These are phyloP conservation scores for Aschersonia sp. DNA, from an alignment of 2,329 filamentous ascomycete genomes.

Conservation along the genomic window DNA sequence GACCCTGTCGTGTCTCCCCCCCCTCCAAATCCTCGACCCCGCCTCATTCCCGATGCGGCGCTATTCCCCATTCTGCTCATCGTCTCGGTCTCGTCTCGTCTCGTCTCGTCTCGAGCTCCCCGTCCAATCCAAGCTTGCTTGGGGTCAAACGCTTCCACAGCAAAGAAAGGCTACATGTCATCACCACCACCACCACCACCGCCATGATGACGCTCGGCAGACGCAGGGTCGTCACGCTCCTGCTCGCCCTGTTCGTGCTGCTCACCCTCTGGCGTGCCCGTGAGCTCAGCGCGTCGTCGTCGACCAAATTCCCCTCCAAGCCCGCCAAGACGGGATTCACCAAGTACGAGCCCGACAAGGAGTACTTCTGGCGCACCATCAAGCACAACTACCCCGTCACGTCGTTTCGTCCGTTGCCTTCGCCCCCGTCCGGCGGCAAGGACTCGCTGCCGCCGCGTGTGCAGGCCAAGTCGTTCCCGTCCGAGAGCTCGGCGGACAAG, in stretches of 20 bases:
- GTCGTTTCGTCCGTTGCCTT: constrained; percentile 4
- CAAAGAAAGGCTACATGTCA: too few relatives aligned
- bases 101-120: too few relatives aligned
- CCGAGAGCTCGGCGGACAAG: constrained; percentile 7
- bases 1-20: neutral
- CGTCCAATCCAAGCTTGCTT: too few relatives aligned
- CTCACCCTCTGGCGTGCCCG: constrained; percentile 4
- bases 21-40: neutral
- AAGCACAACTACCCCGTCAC: constrained; percentile 7
- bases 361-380: constrained; percentile 10
- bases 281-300: constrained; percentile 1
- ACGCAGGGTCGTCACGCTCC: constrained; percentile 2
- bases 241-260: constrained; percentile 2
- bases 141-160: too few relatives aligned
- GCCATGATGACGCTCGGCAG: constrained; percentile 4
- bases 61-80: neutral
- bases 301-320: neutral
- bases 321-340: constrained; percentile 1
- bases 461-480: constrained; percentile 4
- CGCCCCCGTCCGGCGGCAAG: constrained; percentile 1
- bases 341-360: constrained; percentile 4
- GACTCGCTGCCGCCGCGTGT: constrained; percentile 4
- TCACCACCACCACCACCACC: neutral
- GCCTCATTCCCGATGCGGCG: neutral
- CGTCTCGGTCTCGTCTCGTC: neutral